Base-by-base conservation (phyloP, 306 rosid species). In the Trifolium dubium region DNA sequence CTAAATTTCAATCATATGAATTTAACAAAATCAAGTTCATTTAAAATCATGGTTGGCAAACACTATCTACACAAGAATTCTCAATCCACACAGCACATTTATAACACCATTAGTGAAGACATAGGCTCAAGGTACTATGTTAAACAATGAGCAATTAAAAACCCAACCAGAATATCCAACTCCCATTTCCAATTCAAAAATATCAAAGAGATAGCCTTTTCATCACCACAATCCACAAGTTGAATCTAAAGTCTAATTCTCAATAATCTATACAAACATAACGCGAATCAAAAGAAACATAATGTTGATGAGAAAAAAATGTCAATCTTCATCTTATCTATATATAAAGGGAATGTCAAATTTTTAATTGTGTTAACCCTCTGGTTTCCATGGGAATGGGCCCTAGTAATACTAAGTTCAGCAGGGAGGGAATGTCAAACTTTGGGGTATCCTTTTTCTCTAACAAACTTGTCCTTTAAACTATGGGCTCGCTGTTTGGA, bases 101-200 rank as follows among this genome's bases (percentile, higher is more conserved):
- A 19, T 9, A 31, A 35, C 60, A 32, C 63, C 44, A 14, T 55
- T 55, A 79, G 28, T 8, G 34, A 15, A 71, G 44, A 5, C 44
- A 64, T 41, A 64, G 15, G 28, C 35, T 69, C 71, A 67, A 15
- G 43, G 50, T 46, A 40, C 34, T 29, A 50, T 66, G 17, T 41
- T 67, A 35, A 11, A 66, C 78, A 15, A 29, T 10, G 12, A 34
- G 14, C 41, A 28, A 67, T 15, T 31, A 43, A 56, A 56, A 79
- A 56, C 18, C 12, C 44, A 2, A 64, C 30, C 37, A 69, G 11
- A 77, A 49, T 68, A 69, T 77, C 40, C 31, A 64, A 64, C 69
- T 64, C 37, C 69, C 31, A 64, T 15, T 37, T 62, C 67, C 67
- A 61, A 32, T 63, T 15, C 10, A 40, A 63, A 32, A 37, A 31